phyloP scores from a whole-genome alignment of 2,329 filamentous ascomycete species.

The Polychaeton citri region DNA sequence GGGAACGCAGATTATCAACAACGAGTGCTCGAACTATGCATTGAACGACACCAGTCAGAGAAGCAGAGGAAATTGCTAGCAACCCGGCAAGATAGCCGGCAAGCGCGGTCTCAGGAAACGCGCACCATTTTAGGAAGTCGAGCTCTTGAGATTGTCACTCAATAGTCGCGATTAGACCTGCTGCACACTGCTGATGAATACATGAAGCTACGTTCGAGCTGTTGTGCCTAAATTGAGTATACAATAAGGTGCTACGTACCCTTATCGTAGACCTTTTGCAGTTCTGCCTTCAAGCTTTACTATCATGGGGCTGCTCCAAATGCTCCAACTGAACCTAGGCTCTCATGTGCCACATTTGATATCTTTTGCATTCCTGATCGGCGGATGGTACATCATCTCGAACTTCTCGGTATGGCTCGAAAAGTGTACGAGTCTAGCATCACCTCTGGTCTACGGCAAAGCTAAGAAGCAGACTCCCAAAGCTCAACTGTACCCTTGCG shows the following conservation, averaged over 20 bases:
- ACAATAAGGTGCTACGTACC: no score
- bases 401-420: background rate
- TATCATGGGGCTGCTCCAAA: no score
- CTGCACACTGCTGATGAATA: no score
- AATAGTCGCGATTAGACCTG: no score
- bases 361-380: background rate
- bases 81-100: background rate
- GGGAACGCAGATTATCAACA: slow-evolving; percentile 29
- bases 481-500: slow-evolving; percentile 4
- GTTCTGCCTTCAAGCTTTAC: no score
- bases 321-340: no score
- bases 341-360: background rate
- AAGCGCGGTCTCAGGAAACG: background rate
- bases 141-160: slow-evolving; percentile 28
- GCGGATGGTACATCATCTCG: background rate
- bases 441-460: background rate
- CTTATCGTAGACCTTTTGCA: no score
- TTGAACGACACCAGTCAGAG: background rate
- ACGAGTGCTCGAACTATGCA: slow-evolving; percentile 16
- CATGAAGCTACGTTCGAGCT: no score
- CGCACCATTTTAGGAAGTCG: background rate
- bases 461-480: background rate
- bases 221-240: no score
- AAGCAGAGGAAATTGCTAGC: background rate
- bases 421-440: background rate